These are phyloP conservation scores for Lepidium campestre DNA, from an alignment of 441 rosid genomes.

Conservation along the genomic window DNA sequence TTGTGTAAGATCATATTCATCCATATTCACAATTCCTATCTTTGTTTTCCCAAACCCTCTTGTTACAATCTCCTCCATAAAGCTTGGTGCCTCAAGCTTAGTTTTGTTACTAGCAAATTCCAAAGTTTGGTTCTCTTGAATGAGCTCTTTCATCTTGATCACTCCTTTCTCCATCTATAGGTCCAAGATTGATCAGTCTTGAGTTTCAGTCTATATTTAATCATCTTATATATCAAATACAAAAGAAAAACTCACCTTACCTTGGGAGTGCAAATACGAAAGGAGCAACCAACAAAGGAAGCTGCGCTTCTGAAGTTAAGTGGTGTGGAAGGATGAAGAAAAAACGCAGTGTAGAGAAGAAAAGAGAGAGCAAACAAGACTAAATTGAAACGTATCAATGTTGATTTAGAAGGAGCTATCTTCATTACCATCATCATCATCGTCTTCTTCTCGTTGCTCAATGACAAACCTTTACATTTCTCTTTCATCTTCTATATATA, in stretches of 20 bases:
- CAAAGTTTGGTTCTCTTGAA: constrained; percentile 24
- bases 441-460: constrained; percentile 13
- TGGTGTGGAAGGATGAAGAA: constrained; percentile 61
- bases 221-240: neutral
- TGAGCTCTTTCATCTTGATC: constrained; percentile 56
- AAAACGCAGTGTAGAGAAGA: constrained; percentile 45
- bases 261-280: constrained; percentile 81
- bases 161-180: constrained; percentile 50
- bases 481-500: constrained; percentile 39
- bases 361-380: constrained; percentile 59
- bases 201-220: neutral
- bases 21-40: constrained; percentile 79
- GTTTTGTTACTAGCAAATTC: constrained; percentile 30
- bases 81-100: constrained; percentile 54
- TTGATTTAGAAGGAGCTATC: constrained; percentile 53
- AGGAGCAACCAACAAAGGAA: constrained; percentile 66
- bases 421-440: constrained; percentile 34
- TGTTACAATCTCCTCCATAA: constrained; percentile 39
- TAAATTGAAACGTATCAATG: constrained; percentile 61
- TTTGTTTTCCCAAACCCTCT: constrained; percentile 36
- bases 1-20: constrained; percentile 42
- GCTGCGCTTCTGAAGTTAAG: constrained; percentile 50
- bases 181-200: neutral
- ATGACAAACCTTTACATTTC: constrained; percentile 28
- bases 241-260: constrained; percentile 67